These are phyloP conservation scores for Litchi chinensis DNA, from an alignment of 345 rosid genomes.

Conservation along the genomic window DNA sequence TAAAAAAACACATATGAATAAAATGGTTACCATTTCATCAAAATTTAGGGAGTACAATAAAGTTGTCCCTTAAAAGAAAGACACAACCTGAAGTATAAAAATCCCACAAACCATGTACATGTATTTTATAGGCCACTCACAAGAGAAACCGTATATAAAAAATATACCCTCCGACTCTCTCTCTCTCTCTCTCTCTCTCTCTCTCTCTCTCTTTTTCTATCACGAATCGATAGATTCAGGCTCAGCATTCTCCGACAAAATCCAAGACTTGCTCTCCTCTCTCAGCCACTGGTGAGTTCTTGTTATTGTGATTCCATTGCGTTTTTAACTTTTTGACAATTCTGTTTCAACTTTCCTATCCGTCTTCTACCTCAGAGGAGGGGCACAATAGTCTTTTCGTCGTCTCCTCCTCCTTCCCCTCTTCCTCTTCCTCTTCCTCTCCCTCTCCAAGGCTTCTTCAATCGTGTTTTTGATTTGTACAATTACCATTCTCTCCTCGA, in stretches of 20 bases:
- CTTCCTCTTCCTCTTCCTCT: neutral
- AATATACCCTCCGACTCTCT: no score
- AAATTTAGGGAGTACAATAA: no score
- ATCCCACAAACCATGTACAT: no score
- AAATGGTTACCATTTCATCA: no score
- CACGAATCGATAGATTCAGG: neutral
- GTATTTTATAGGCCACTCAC: neutral
- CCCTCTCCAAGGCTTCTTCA: neutral
- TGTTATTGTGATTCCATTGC: neutral
- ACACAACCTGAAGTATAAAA: no score
- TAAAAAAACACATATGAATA: no score
- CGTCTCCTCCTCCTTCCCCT: no score
- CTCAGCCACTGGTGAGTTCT: neutral
- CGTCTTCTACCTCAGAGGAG: neutral
- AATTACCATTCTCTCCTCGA: neutral
- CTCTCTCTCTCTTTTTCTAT: neutral
- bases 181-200: neutral
- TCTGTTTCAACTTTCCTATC: no score
- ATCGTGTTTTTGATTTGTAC: neutral
- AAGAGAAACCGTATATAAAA: no score
- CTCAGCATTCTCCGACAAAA: no score
- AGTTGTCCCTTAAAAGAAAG: no score
- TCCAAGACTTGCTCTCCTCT: neutral
- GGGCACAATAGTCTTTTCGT: neutral
- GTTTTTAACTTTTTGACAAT: no score